phyloP scores from a whole-genome alignment of 2,329 filamentous ascomycete genomes.

The Parafenestella ontariensis region DNA sequence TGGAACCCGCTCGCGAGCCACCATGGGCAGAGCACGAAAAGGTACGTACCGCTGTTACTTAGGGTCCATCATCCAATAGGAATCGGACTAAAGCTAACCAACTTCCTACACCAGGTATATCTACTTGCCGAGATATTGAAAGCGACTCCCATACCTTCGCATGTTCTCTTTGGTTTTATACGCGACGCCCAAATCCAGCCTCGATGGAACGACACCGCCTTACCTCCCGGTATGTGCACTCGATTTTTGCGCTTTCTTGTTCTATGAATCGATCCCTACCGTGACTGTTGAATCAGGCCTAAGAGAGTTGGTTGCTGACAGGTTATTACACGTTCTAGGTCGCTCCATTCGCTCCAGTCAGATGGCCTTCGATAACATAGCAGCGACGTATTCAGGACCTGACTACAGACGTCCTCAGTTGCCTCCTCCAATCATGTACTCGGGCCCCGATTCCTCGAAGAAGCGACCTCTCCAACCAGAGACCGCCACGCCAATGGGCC shows the following conservation, averaged over 20 bases:
- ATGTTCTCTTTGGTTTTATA: constrained; percentile 54
- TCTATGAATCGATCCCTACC: neutral
- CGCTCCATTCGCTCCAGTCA: constrained; percentile 48
- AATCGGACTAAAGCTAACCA: constrained; percentile 8
- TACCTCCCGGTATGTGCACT: constrained; percentile 56
- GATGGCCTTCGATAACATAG: constrained; percentile 42
- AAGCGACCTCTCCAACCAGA: constrained; percentile 48
- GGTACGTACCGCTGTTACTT: constrained; percentile 51
- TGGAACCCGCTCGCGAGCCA: constrained; percentile 52
- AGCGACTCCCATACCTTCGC: constrained; percentile 52
- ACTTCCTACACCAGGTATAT: constrained; percentile 39
- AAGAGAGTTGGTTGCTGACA: constrained; percentile 10
- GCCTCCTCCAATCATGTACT: constrained; percentile 41
- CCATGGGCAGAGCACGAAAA: constrained; percentile 58
- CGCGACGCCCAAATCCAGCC: constrained; percentile 53
- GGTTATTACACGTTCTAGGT: constrained; percentile 27
- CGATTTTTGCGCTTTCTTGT: constrained; percentile 1
- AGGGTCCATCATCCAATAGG: constrained; percentile 5
- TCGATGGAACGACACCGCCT: constrained; percentile 57
- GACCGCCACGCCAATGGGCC: constrained; percentile 43
- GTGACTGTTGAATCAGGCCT: neutral
- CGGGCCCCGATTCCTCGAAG: constrained; percentile 42
- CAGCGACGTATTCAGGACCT: constrained; percentile 28
- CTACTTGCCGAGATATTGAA: constrained; percentile 62
- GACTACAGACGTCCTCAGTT: constrained; percentile 41